Evolutionary conservation across 805 yeast species (phyloP), one percentile per base, ranked within the genome.

Genomic region (Starmerella stellata): DNA sequence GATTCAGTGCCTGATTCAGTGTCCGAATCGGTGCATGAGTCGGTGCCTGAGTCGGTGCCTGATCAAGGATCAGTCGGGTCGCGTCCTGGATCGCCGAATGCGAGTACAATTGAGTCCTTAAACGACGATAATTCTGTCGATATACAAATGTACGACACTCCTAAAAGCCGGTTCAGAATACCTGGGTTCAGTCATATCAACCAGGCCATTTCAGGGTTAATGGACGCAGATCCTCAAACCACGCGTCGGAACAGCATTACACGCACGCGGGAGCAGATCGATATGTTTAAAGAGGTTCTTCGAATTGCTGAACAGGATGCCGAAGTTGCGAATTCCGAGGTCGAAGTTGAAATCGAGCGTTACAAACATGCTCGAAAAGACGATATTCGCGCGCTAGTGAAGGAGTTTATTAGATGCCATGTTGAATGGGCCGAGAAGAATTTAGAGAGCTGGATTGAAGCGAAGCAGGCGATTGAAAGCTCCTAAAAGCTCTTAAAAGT

Each of bases 391-490:
- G 61, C 61, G 36, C 71, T 74, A 45, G 60, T 75, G 40, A 32
- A 46, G 20, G 67, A 71, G 15, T 75, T 73, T 50, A 65, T 74
- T 38, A 57, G 68, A 27, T 68, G 71, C 39, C 65, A 75, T 27
- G 57, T 72, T 23, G 70, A 68, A 39, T 75, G 82, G 82, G 78
- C 79, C 4, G 65, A 63, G 49, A 72, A 72, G 58, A 75, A 75
- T 51, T 56, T 72, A 32, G 78, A 74, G 46, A 63, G 69, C 28
- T 75, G 81, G 80, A 72, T 70, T 42, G 78, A 72, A 42, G 70
- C 75, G n/a, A 58, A 65, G 29, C 49, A 45, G 38, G 54, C 52
- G 17, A 44, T 50, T 11, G 37, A 32, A 7, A 38, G 39, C 25
- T 44, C 48, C 4, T 44, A 34, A n/a, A n/a, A n/a, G n/a, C n/a